These are phyloP conservation scores for Debaryomyces fabryi DNA, from an alignment of 1,139 yeast genomes.

Conservation along the genomic window DNA sequence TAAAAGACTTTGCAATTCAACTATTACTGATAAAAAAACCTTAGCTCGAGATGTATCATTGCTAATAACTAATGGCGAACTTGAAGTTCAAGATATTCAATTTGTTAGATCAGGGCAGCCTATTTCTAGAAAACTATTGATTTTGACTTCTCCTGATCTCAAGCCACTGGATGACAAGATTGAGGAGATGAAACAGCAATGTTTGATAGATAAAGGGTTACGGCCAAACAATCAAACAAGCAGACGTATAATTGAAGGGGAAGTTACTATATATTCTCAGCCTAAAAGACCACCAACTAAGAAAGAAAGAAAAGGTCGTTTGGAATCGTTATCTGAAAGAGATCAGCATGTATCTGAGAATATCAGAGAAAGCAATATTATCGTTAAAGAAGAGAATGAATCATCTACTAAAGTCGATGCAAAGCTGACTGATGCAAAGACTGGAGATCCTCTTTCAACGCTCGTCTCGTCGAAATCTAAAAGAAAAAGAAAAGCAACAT, in stretches of 20 bases:
- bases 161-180: conserved; percentile 35
- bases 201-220: conserved; percentile 30
- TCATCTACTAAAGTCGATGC: conserved; percentile 14
- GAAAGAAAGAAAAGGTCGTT: conserved; percentile 20
- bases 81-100: conserved; percentile 33
- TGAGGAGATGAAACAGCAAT: conserved; percentile 26
- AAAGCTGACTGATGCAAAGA: conserved; percentile 4
- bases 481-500: conserved; percentile 15
- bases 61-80: conserved; percentile 24
- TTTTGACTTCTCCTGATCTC: conserved; percentile 28
- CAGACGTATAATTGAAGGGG: conserved; percentile 34
- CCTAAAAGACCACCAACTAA: conserved; percentile 13
- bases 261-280: conserved; percentile 28
- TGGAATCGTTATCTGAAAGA: conserved; percentile 22
- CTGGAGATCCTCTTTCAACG: conserved; percentile 19
- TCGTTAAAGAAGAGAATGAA: conserved; percentile 11
- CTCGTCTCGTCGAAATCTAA: conserved; percentile 27
- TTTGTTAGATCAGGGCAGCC: conserved; percentile 33
- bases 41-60: conserved; percentile 45
- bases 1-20: conserved; percentile 33
- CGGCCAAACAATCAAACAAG: conserved; percentile 14
- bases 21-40: conserved; percentile 52
- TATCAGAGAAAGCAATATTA: conserved; percentile 8
- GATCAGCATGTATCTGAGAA: conserved; percentile 3
- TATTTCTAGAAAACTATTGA: conserved; percentile 37